Conservation (phyloP, 1,284 basidiomycete genomes). For the Pyrrhoderma lamaoense region DNA sequence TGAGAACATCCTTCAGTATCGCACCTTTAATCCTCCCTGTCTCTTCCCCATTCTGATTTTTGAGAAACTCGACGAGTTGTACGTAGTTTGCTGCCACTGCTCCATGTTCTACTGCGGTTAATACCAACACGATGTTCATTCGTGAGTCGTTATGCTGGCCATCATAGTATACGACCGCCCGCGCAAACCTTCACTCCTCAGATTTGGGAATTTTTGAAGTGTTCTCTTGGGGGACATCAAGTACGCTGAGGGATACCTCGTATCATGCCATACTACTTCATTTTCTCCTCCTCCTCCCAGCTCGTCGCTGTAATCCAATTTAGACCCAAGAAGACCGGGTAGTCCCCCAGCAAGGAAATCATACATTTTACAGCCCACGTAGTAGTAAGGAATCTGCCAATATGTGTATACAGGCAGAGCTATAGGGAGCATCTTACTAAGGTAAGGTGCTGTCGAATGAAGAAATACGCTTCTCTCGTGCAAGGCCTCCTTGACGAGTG, state of each 20-base stretch:
- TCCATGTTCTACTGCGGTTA: constrained; percentile 93
- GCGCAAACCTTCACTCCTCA: constrained; percentile 88
- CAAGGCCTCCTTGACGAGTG: constrained; percentile 90
- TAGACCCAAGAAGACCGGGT: no score
- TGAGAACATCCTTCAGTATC: constrained; percentile 75
- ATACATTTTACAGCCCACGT: constrained; percentile 89
- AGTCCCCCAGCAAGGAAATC: no score
- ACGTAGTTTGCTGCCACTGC: constrained; percentile 88
- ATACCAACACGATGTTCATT: constrained; percentile 93
- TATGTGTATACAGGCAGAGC: constrained; percentile 78
- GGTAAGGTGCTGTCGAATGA: constrained; percentile 85
- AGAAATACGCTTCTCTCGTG: constrained; percentile 92
- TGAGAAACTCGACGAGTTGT: constrained; percentile 76
- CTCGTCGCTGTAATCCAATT: no score
- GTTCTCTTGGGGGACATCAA: constrained; percentile 92
- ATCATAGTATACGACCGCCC: constrained; percentile 98
- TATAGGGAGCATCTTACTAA: constrained; percentile 88
- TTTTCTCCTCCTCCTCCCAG: constrained; percentile 97
- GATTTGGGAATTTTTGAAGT: constrained; percentile 92
- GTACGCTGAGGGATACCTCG: constrained; percentile 53
- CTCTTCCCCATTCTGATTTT: constrained; percentile 22
- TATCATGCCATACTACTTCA: no score
- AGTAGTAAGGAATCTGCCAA: constrained; percentile 98
- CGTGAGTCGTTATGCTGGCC: constrained; percentile 97
- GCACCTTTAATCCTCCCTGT: constrained; percentile 71